Conservation (phyloP, 1,284 basidiomycete genomes). For the Ustilago lituana region DNA sequence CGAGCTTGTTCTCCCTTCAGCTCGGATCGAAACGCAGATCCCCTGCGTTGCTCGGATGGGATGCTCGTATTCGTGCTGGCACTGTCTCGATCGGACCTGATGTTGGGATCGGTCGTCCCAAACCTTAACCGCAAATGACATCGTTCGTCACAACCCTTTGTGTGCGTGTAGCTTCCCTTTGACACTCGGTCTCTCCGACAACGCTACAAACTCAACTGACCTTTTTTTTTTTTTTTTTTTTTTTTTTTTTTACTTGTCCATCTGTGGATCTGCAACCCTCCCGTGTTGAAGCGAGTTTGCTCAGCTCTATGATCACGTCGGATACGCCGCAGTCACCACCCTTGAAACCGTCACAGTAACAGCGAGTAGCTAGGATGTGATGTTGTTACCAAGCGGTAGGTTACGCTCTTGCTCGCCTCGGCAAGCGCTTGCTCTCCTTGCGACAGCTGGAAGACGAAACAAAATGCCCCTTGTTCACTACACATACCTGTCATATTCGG, state of each 20-base stretch:
- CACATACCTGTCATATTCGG: too few relatives aligned
- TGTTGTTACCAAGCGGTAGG: too few relatives aligned
- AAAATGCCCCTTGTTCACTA: constrained; percentile 3
- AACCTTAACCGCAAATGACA: too few relatives aligned
- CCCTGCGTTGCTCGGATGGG: too few relatives aligned
- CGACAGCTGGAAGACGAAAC: constrained; percentile 14
- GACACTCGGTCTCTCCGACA: background rate
- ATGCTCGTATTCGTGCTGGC: too few relatives aligned
- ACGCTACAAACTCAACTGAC: constrained; percentile 1
- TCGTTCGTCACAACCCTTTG: constrained; percentile 7
- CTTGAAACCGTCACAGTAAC: too few relatives aligned
- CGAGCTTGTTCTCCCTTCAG: too few relatives aligned
- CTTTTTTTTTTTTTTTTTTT: too few relatives aligned
- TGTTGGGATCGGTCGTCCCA: background rate
- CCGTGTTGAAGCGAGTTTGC: constrained; percentile 9
- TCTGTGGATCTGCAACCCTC: constrained; percentile 6
- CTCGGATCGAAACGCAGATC: too few relatives aligned
- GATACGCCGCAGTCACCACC: background rate
- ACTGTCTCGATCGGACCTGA: too few relatives aligned
- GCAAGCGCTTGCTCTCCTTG: constrained; percentile 5
- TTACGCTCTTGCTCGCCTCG: background rate
- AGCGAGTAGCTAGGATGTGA: too few relatives aligned
- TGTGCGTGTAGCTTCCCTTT: background rate
- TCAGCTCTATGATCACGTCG: constrained; percentile 6
- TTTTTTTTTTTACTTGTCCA: too few relatives aligned